Conservation (phyloP, 352 stramenopile species). For the Globisporangium recalcitrans region DNA sequence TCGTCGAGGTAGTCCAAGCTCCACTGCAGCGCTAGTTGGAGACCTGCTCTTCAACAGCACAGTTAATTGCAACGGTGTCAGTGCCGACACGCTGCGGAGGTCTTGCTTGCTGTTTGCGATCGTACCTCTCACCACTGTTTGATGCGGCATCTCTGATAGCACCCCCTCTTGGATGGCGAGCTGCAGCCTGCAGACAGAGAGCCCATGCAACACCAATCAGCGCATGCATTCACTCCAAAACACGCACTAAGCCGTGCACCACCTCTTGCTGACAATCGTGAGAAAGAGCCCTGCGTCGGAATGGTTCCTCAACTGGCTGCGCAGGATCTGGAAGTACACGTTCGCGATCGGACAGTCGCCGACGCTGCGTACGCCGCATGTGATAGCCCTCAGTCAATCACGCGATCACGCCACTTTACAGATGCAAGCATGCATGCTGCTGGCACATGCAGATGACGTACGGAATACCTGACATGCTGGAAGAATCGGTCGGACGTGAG, state of each 20-base stretch:
- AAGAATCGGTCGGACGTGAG: constrained; percentile 41
- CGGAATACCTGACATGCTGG: constrained; percentile 30
- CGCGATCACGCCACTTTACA: too few species aligned
- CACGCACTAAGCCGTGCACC: neutral
- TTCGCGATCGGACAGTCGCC: constrained; percentile 48
- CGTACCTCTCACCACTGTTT: constrained; percentile 28
- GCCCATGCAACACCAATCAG: neutral
- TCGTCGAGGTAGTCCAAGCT: constrained; percentile 40
- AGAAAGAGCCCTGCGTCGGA: constrained; percentile 42
- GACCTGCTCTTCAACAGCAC: constrained; percentile 22
- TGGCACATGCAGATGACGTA: too few species aligned
- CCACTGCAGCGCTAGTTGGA: constrained; percentile 45
- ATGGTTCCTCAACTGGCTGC: constrained; percentile 39
- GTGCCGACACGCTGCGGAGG: neutral
- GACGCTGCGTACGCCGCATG: constrained; percentile 14
- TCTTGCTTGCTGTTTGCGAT: neutral
- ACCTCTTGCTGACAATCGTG: constrained; percentile 30
- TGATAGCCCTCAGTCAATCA: neutral
- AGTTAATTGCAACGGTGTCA: neutral
- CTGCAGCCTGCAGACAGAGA: constrained; percentile 25
- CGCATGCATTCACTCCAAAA: neutral
- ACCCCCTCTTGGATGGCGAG: constrained; percentile 34
- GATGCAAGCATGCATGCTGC: too few species aligned
- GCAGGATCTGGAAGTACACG: constrained; percentile 53
- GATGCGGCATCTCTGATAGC: constrained; percentile 25